Evolutionary conservation across 2,329 filamentous ascomycete species (phyloP).

Genomic region (Knoxdaviesia proteae): DNA sequence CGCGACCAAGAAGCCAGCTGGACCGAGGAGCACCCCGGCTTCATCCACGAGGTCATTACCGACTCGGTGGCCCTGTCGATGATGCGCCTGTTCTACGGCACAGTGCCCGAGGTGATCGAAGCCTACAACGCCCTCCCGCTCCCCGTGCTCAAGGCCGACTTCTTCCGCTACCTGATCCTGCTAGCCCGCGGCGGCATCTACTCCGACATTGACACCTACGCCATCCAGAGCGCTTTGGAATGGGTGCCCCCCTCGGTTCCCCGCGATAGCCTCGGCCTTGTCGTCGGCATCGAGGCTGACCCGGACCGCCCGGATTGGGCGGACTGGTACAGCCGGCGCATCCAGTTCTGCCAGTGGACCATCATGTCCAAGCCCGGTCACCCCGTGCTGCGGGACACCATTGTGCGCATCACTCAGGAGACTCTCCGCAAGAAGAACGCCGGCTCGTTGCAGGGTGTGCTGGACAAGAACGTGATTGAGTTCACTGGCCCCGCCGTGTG

Average conservation of each 20-base stretch:
- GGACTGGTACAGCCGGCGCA: conserved; percentile 85
- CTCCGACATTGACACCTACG: conserved; percentile 78
- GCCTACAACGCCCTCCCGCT: conserved; percentile 55
- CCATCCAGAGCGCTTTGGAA: conserved; percentile 60
- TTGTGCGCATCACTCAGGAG: conserved; percentile 67
- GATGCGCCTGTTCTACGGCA: conserved; percentile 68
- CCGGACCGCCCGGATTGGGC: conserved; percentile 83
- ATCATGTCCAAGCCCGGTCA: conserved; percentile 92
- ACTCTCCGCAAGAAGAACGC: conserved; percentile 52
- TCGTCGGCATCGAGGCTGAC: conserved; percentile 91
- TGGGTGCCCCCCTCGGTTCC: conserved; percentile 74
- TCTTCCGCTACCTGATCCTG: conserved; percentile 54
- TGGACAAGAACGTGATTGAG: conserved; percentile 63
- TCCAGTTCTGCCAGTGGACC: conserved; percentile 99
- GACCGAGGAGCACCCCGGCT: conserved; percentile 70
- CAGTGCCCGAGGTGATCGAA: conserved; percentile 57
- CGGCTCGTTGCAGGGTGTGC: conserved; percentile 36
- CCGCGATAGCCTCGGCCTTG: conserved; percentile 57
- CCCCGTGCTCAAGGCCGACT: conserved; percentile 58
- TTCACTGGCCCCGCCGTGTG: conserved; percentile 87
- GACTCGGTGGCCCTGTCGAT: conserved; percentile 68
- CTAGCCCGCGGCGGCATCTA: conserved; percentile 48
- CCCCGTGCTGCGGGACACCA: conserved; percentile 71
- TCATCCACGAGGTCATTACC: conserved; percentile 94
- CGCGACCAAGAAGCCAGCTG: conserved; percentile 75